Evolutionary conservation across 1,139 yeast genomes (phyloP).

Genomic region (Pichia inconspicua): DNA sequence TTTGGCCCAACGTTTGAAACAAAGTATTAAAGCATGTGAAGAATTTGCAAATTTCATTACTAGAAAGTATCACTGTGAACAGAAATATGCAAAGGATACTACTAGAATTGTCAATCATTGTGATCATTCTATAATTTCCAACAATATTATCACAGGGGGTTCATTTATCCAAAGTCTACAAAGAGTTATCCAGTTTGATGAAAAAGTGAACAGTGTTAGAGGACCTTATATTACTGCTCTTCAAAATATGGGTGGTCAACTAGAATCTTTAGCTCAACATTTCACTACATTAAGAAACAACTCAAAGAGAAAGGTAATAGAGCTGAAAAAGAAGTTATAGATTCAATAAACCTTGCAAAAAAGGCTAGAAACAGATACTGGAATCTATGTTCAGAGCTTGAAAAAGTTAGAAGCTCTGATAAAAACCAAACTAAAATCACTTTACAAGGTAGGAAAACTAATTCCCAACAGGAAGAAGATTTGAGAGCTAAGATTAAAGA

Average conservation of each 20-base stretch:
- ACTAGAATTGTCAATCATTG: slow-evolving; percentile 57
- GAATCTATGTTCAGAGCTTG: slow-evolving; percentile 79
- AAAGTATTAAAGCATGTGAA: slow-evolving; percentile 71
- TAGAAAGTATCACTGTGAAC: slow-evolving; percentile 72
- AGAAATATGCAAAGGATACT: slow-evolving; percentile 67
- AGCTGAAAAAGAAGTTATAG: slow-evolving; percentile 76
- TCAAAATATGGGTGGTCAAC: slow-evolving; percentile 79
- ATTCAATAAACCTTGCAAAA: slow-evolving; percentile 75
- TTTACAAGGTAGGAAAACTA: slow-evolving; percentile 65
- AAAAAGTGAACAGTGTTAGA: slow-evolving; percentile 59
- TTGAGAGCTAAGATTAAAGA: slow-evolving; percentile 68
- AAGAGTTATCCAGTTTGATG: slow-evolving; percentile 68
- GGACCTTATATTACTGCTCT: slow-evolving; percentile 71
- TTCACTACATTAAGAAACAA: slow-evolving; percentile 60
- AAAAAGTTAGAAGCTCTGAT: slow-evolving; percentile 65
- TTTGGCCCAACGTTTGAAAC: slow-evolving; percentile 65
- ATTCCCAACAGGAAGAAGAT: slow-evolving; percentile 90
- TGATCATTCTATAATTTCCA: slow-evolving; percentile 32
- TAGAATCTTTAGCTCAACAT: slow-evolving; percentile 62
- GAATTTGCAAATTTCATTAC: slow-evolving; percentile 75
- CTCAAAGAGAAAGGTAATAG: slow-evolving; percentile 76
- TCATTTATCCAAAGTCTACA: slow-evolving; percentile 63
- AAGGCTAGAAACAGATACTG: slow-evolving; percentile 80
- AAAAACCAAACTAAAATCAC: slow-evolving; percentile 79
- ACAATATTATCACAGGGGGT: slow-evolving; percentile 48